phyloP scores from a whole-genome alignment of 352 stramenopile genomes.

The Globisporangium carolinianum region DNA sequence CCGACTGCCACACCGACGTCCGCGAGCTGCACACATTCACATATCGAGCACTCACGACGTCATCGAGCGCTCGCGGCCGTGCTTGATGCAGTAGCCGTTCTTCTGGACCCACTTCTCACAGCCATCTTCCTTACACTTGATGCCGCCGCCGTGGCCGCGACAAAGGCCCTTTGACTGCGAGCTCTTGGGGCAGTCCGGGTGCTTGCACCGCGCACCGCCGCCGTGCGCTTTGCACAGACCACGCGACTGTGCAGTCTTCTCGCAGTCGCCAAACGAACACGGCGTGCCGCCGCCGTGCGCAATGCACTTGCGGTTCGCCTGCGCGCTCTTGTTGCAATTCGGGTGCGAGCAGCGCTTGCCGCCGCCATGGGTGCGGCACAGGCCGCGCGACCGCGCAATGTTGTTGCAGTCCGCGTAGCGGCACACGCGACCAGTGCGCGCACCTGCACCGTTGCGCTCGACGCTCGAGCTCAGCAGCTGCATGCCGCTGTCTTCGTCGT shows the following conservation, averaged over 20 bases:
- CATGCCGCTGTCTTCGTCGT: conserved; percentile 65
- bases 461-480: conserved; percentile 70
- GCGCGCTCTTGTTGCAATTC: conserved; percentile 82
- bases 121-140: conserved; percentile 82
- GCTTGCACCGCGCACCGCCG: conserved; percentile 74
- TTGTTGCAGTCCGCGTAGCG: conserved; percentile 83
- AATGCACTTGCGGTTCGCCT: conserved; percentile 86
- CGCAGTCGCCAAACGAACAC: conserved; percentile 79
- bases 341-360: conserved; percentile 78
- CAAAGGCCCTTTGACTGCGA: conserved; percentile 79
- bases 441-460: conserved; percentile 20
- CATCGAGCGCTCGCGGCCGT: conserved; percentile 67
- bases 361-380: conserved; percentile 71
- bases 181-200: conserved; percentile 82
- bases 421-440: conserved; percentile 66
- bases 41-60: conserved; percentile 28
- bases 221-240: conserved; percentile 82
- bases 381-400: conserved; percentile 67
- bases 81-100: conserved; percentile 88
- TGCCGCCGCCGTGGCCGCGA: conserved; percentile 73
- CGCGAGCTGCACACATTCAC: no score
- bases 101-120: conserved; percentile 88
- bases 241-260: conserved; percentile 83
- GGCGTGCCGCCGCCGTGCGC: conserved; percentile 78
- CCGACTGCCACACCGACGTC: not conserved